phyloP scores from a whole-genome alignment of 805 yeast species.

The Saturnispora halmiae region DNA sequence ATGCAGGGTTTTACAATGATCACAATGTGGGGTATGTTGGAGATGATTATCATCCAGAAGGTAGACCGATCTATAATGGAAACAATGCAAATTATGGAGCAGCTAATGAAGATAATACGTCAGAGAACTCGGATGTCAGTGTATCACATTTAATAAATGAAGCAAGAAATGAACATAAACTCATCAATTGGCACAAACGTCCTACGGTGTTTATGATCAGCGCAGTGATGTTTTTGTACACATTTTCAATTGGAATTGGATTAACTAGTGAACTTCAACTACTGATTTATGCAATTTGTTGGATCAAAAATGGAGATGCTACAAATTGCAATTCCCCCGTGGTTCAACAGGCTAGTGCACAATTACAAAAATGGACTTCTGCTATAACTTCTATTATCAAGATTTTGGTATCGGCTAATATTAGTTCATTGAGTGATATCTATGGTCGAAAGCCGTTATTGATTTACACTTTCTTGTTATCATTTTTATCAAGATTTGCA shows the following conservation, averaged over 20 bases:
- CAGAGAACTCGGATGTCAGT: slow-evolving; percentile 8
- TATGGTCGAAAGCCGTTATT: slow-evolving; percentile 52
- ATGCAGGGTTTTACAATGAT: not conserved
- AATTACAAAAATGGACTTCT: slow-evolving; percentile 37
- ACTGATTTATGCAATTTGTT: slow-evolving; percentile 34
- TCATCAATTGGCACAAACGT: slow-evolving; percentile 42
- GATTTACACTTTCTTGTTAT: slow-evolving; percentile 20
- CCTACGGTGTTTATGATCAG: slow-evolving; percentile 47
- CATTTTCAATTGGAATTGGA: slow-evolving; percentile 34
- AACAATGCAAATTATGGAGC: not conserved
- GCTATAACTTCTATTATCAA: slow-evolving; percentile 37
- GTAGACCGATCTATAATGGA: not conserved
- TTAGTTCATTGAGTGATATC: slow-evolving; percentile 56
- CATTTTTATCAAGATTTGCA: slow-evolving; percentile 14
- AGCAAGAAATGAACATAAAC: slow-evolving; percentile 10
- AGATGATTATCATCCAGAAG: slow-evolving; percentile 15
- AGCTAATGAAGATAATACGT: not conserved
- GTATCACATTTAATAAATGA: slow-evolving; percentile 12
- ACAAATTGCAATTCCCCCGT: slow-evolving; percentile 29
- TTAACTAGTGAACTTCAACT: slow-evolving; percentile 32
- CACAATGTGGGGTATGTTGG: slow-evolving; percentile 12
- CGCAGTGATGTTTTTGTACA: slow-evolving; percentile 30
- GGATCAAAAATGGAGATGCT: slow-evolving; percentile 17
- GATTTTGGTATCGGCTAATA: slow-evolving; percentile 48
- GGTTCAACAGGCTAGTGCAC: slow-evolving; percentile 39